Conservation (phyloP, 345 rosid genomes). For the Camelina laxa region DNA sequence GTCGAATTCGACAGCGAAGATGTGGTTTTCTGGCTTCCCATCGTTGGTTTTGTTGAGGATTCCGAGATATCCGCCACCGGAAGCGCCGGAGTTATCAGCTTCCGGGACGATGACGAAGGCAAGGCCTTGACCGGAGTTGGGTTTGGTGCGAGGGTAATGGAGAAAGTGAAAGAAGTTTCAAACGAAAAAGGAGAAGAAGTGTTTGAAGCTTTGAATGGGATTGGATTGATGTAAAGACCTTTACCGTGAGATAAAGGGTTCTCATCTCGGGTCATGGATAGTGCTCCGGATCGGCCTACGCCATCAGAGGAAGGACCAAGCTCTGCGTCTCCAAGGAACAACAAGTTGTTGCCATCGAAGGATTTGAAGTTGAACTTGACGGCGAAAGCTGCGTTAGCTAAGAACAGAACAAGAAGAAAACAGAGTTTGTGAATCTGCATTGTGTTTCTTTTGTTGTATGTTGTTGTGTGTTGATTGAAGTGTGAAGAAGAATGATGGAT, state of each 20-base stretch:
- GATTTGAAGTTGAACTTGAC: slow-evolving; percentile 36
- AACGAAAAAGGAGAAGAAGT: slow-evolving; percentile 35
- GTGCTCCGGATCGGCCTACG: slow-evolving; percentile 29
- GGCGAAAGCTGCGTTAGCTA: slow-evolving; percentile 32
- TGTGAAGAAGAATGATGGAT: slow-evolving; percentile 4
- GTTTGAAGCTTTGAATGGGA: slow-evolving; percentile 35
- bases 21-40: slow-evolving; percentile 35
- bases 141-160: slow-evolving; percentile 41
- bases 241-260: slow-evolving; percentile 42
- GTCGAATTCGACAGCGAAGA: slow-evolving; percentile 42
- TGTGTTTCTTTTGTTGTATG: background rate
- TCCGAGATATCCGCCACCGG: slow-evolving; percentile 42
- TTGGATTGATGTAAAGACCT: slow-evolving; percentile 34
- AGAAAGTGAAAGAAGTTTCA: slow-evolving; percentile 44
- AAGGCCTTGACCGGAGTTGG: slow-evolving; percentile 42
- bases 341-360: slow-evolving; percentile 29
- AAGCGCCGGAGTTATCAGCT: slow-evolving; percentile 30
- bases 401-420: slow-evolving; percentile 41
- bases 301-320: slow-evolving; percentile 41
- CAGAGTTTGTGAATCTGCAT: slow-evolving; percentile 43
- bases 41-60: slow-evolving; percentile 46
- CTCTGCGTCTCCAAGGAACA: slow-evolving; percentile 42
- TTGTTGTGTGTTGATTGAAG: background rate
- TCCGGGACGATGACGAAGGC: slow-evolving; percentile 43
- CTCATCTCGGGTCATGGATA: slow-evolving; percentile 42